These are phyloP conservation scores for Epichloe glyceriae DNA, from an alignment of 2,329 filamentous ascomycete genomes.

Conservation along the genomic window DNA sequence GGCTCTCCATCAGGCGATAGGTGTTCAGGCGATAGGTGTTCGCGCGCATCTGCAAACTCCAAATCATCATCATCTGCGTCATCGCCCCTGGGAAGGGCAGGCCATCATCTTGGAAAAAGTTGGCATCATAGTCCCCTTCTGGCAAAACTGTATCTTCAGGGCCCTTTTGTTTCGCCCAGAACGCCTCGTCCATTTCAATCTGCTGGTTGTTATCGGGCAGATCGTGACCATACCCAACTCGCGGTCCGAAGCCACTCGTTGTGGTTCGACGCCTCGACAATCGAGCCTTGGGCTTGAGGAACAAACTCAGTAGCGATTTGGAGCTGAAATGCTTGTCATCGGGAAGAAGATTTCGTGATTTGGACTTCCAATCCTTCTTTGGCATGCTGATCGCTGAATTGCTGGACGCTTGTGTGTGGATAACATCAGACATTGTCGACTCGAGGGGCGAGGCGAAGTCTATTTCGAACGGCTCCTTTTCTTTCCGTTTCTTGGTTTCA, in stretches of 20 bases:
- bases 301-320: conserved; percentile 73
- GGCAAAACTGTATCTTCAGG: conserved; percentile 46
- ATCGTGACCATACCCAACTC: conserved; percentile 28
- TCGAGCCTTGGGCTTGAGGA: conserved; percentile 86
- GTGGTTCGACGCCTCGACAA: conserved; percentile 51
- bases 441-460: conserved; percentile 73
- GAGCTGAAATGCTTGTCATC: conserved; percentile 99
- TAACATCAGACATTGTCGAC: conserved; percentile 54
- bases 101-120: conserved; percentile 91
- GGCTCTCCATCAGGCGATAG: conserved; percentile 52
- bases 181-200: conserved; percentile 85
- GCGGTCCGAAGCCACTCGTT: conserved; percentile 31
- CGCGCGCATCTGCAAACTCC: conserved; percentile 69
- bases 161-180: conserved; percentile 71
- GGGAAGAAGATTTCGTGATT: conserved; percentile 81
- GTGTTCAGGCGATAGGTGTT: conserved; percentile 69
- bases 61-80: conserved; percentile 53
- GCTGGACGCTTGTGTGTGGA: conserved; percentile 70
- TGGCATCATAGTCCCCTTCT: conserved; percentile 80
- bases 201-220: conserved; percentile 41
- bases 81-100: conserved; percentile 52
- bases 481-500: conserved; percentile 59
- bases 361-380: conserved; percentile 92
- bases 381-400: conserved; percentile 74
- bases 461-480: conserved; percentile 93